A percentile compares a stretch with the other conserved stretches of the same genome.
Conservation (phyloP, 139 green algal species). For the Cymbomonas tetramitiformis region DNA sequence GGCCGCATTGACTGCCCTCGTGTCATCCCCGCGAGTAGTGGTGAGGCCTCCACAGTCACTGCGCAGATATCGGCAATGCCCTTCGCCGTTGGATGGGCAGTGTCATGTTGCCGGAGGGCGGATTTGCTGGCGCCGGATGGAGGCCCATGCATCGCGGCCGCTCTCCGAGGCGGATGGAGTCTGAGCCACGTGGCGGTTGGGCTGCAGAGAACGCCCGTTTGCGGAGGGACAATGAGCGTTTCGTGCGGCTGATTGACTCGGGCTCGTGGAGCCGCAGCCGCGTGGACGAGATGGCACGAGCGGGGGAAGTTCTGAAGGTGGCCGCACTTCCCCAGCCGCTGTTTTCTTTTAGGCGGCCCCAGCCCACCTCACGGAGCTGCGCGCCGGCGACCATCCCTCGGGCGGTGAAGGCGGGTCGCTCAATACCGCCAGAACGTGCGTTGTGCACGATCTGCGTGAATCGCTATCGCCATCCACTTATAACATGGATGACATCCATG, state of each 20-base stretch:
- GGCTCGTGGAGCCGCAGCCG: slow-evolving; percentile 64
- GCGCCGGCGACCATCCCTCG: too few relatives aligned
- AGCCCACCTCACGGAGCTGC: too few relatives aligned
- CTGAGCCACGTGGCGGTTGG: slow-evolving; percentile 2
- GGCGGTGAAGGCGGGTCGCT: too few relatives aligned
- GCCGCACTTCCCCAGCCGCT: too few relatives aligned
- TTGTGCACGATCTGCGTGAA: too few relatives aligned
- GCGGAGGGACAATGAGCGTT: slow-evolving; percentile 63
- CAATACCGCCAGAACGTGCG: too few relatives aligned
- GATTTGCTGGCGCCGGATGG: not conserved
- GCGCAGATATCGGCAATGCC: not conserved
- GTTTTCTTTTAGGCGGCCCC: too few relatives aligned
- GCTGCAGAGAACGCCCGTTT: slow-evolving; percentile 55
- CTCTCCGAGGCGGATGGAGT: not conserved
- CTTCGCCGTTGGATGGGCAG: not conserved
- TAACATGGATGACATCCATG: too few relatives aligned
- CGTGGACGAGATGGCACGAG: slow-evolving; percentile 40
- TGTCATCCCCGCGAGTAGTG: not conserved
- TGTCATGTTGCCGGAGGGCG: not conserved
- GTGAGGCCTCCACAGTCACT: not conserved
- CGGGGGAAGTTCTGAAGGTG: slow-evolving; percentile 51
- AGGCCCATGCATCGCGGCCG: not conserved
- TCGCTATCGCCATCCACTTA: too few relatives aligned
- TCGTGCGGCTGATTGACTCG: slow-evolving; percentile 69
- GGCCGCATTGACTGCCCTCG: too few relatives aligned